Evolutionary conservation across 2,329 filamentous ascomycete species (phyloP), one percentile per base, ranked within the genome.

Genomic region (Didymella segeticola): DNA sequence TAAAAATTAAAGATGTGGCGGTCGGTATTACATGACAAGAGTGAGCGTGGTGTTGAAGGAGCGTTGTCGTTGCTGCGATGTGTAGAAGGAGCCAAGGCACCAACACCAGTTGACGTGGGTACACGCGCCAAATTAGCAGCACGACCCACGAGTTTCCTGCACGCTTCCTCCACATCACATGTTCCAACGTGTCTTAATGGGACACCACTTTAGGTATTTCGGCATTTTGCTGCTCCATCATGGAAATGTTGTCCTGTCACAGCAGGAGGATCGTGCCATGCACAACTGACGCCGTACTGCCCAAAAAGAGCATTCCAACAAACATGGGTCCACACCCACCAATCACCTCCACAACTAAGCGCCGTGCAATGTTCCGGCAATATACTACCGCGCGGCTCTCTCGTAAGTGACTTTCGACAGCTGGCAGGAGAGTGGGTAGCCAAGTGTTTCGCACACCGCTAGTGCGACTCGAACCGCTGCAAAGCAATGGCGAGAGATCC

Each of bases 1-100:
- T 68, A 68, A 33, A 62, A 56, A 65, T 66, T 65, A 68, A 36
- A 51, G 53, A 50, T 59, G 56, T 33, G 43, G 25, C n/a, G 47
- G 36, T 33, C 50, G 50, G 56, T 49, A 17, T 57, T 65, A 67
- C 64, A 67, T 67, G 33, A 34, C 46, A 41, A 25, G 26, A 46
- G 45, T 47, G 58, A 43, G 53, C 46, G 45, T 50, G 55, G 49
- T 47, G 58, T 43, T 51, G 54, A 53, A 51, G 29, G 51, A 57
- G 41, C 53, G 53, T 54, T 54, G 51, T 29, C 42, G 39, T 47
- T 56, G 43, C 30, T 43, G 45, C 41, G 34, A 25, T 48, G 42
- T 49, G 48, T 53, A 31, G 41, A 56, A 64, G 53, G 49, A 36
- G 59, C 64, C 61, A 49, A 54, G 51, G 57, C 58, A 58, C 57